Percentiles rank a stretch among this genome's conserved stretches.
These are phyloP conservation scores for Neofusicoccum sp. DNA, from an alignment of 2,329 filamentous ascomycete species.

Conservation along the genomic window DNA sequence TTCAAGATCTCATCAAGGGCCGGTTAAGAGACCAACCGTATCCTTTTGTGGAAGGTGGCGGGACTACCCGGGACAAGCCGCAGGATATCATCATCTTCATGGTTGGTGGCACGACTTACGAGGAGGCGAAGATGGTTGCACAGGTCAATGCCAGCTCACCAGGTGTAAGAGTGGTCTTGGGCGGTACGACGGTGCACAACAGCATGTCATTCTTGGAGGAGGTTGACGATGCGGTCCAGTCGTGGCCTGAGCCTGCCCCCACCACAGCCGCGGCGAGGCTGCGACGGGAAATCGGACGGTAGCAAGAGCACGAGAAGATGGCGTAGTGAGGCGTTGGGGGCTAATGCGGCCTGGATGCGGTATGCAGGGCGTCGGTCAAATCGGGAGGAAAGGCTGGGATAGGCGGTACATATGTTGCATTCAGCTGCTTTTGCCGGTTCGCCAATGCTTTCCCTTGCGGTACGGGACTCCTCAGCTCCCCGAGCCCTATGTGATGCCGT, in stretches of 20 bases:
- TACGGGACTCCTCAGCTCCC: too few species aligned
- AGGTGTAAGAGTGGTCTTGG: conserved; percentile 83
- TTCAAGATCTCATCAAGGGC: conserved; percentile 93
- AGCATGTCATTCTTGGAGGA: conserved; percentile 85
- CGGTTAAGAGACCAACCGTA: conserved; percentile 82
- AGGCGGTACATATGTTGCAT: background rate
- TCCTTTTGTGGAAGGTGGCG: conserved; percentile 87
- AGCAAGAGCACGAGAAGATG: background rate
- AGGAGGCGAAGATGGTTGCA: conserved; percentile 95
- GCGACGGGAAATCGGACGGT: conserved; percentile 59
- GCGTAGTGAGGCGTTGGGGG: background rate
- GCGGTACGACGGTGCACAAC: conserved; percentile 86
- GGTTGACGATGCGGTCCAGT: conserved; percentile 81
- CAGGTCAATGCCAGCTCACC: conserved; percentile 88
- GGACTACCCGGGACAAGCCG: conserved; percentile 86
- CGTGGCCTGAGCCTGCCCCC: conserved; percentile 68
- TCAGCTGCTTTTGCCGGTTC: too few species aligned
- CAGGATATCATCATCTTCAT: conserved; percentile 97
- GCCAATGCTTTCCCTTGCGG: too few species aligned
- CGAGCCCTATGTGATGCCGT: too few species aligned
- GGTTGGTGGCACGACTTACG: conserved; percentile 88
- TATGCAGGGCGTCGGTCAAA: too few species aligned
- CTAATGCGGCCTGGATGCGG: background rate
- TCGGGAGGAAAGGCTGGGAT: too few species aligned
- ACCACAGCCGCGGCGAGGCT: conserved; percentile 60